Percentiles rank a stretch among this genome's conserved stretches.
phyloP scores from a whole-genome alignment of 805 yeast species.

The Saccharomycopsis oosterbeekiorum region DNA sequence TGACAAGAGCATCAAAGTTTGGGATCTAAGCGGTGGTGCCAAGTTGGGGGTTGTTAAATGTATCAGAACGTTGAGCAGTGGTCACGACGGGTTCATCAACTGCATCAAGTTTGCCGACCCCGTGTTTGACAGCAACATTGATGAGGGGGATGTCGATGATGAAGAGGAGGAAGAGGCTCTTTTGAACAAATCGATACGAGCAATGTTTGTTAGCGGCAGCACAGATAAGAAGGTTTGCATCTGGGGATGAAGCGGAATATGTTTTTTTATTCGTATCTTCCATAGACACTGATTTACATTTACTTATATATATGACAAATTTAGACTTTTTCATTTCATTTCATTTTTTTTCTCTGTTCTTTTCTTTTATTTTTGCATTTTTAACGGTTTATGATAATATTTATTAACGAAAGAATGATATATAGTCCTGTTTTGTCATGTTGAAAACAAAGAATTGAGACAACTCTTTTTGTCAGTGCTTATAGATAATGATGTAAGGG shows the following conservation, averaged over 20 bases:
- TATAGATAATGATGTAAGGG: no score
- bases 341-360: background rate
- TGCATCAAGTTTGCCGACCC: slow-evolving; percentile 47
- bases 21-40: slow-evolving; percentile 56
- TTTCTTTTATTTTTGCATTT: background rate
- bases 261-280: no score
- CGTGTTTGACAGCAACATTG: slow-evolving; percentile 17
- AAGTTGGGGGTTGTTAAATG: slow-evolving; percentile 29
- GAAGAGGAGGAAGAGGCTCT: slow-evolving; percentile 22
- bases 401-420: background rate
- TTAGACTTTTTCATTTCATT: background rate
- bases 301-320: background rate
- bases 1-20: slow-evolving; percentile 63
- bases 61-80: slow-evolving; percentile 40
- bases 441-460: no score
- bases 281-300: no score
- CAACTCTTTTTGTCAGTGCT: no score
- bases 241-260: slow-evolving; percentile 24
- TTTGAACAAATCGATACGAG: slow-evolving; percentile 22
- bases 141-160: slow-evolving; percentile 18
- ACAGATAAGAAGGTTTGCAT: slow-evolving; percentile 31
- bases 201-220: slow-evolving; percentile 35
- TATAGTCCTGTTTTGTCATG: no score
- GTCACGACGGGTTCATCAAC: slow-evolving; percentile 72
- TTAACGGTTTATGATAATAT: background rate